These are phyloP conservation scores for Ustilago nuda DNA, from an alignment of 1,284 basidiomycete genomes.

Conservation along the genomic window DNA sequence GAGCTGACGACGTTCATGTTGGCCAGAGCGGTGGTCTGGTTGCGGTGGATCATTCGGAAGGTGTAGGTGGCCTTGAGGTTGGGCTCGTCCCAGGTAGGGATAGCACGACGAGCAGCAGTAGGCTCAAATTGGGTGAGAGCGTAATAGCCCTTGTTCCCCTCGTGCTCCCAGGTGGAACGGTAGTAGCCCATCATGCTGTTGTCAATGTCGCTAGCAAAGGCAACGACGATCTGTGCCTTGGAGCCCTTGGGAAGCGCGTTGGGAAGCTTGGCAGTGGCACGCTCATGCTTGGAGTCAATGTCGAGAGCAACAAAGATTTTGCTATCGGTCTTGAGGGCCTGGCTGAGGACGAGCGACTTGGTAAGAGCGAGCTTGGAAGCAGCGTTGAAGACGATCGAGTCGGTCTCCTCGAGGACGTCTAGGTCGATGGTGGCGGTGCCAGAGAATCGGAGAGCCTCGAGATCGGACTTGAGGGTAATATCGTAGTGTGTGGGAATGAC, in stretches of 20 bases:
- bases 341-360: conserved; percentile 76
- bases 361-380: conserved; percentile 77
- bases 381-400: conserved; percentile 69
- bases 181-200: conserved; percentile 70
- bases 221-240: conserved; percentile 58
- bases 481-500: conserved; percentile 85
- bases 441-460: conserved; percentile 79
- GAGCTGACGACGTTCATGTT: conserved; percentile 77
- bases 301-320: conserved; percentile 72
- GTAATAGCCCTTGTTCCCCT: conserved; percentile 70
- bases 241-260: conserved; percentile 57
- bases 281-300: conserved; percentile 69
- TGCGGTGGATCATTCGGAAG: conserved; percentile 85
- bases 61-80: conserved; percentile 87
- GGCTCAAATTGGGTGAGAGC: conserved; percentile 75
- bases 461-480: conserved; percentile 82
- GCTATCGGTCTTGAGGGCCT: conserved; percentile 75
- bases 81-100: conserved; percentile 88
- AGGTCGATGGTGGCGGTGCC: conserved; percentile 85
- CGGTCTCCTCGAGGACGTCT: conserved; percentile 77
- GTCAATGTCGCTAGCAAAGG: conserved; percentile 62
- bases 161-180: conserved; percentile 68
- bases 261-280: conserved; percentile 58
- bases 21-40: conserved; percentile 76
- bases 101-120: conserved; percentile 78